phyloP scores from a whole-genome alignment of 75 land plant species.

The Selaginella tamariscina region DNA sequence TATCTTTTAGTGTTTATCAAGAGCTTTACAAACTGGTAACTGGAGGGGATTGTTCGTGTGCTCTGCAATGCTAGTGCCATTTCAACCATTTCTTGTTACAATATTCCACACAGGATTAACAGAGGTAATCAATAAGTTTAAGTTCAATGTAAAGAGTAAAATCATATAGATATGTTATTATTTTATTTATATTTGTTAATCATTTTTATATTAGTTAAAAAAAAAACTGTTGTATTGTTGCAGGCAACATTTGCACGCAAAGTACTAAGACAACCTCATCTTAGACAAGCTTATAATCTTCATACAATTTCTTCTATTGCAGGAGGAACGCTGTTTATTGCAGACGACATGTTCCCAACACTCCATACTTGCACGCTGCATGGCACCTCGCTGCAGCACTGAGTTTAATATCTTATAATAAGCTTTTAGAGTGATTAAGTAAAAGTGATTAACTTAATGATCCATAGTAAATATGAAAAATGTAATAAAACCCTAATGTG shows the following conservation, averaged over 20 bases:
- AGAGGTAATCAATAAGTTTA: constrained; percentile 43
- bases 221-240: constrained; percentile 2
- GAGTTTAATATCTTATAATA: constrained; percentile 68
- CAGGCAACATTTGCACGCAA: constrained; percentile 78
- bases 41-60: constrained; percentile 56
- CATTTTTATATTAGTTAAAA: too few relatives aligned
- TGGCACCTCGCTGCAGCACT: constrained; percentile 95
- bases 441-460: too few relatives aligned
- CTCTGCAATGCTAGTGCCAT: constrained; percentile 51
- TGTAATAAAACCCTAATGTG: too few relatives aligned
- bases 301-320: constrained; percentile 62
- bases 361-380: constrained; percentile 85
- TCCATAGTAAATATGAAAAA: too few relatives aligned
- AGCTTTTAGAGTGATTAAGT: constrained; percentile 46
- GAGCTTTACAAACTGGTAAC: constrained; percentile 62
- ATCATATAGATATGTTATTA: not conserved
- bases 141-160: too few relatives aligned
- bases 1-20: constrained; percentile 59
- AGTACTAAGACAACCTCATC: constrained; percentile 45
- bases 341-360: constrained; percentile 65
- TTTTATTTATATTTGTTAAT: not conserved
- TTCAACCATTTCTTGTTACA: constrained; percentile 84
- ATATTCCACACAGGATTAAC: constrained; percentile 67
- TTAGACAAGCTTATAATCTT: constrained; percentile 52
- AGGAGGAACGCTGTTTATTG: constrained; percentile 62